Evolutionary conservation across 495 filamentous ascomycete genomes (phyloP), one percentile per base, ranked within the genome.

Genomic region (Thermochaetoides thermophila): DNA sequence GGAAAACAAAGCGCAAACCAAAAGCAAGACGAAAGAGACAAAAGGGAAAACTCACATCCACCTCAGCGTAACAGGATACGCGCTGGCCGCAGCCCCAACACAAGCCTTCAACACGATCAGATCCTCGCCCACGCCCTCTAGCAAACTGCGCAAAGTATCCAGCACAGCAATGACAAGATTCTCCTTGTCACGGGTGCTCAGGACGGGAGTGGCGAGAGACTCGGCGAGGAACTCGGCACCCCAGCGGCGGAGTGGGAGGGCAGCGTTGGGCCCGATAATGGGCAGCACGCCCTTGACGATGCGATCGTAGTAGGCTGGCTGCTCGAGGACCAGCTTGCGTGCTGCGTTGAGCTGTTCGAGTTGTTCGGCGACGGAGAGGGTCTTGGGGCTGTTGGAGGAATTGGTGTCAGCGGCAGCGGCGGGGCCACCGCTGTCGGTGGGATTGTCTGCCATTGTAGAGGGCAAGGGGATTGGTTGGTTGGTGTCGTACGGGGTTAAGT

Each of bases 161-260:
- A 99, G 51, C 35, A 85, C 79, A 17, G 61, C 57, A 36, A 83
- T 57, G 31, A 74, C 71, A 39, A 92, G 50, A 38, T 73, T 69
- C 57, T 77, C 78, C 64, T 95, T 96, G 54, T 79, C 75, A 31
- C 70, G 61, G 21, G 61, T 57, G 34, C 71, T 53, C 43, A 96
- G 63, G 21, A 74, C 71, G 10, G 89, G 89, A 27, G 78, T 85
- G 13, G 91, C 76, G 57, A 99, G 94, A 3, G 85, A 82, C 63
- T 99, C 89, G 24, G 91, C 87, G 23, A 99, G 64, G 53, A 99
- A 99, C 17, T 95, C 84, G 15, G 85, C 74, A 15, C 85, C 91
- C 91, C 91, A 99, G 76, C 86, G 66, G 55, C 83, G 78, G 44
- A 95, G 59, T 55, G 92, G 82, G 13, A 93, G 54, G 25, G 65